These are phyloP conservation scores for Fagopyrum homotropicum DNA, from an alignment of 148 eudicot genomes.

Conservation along the genomic window DNA sequence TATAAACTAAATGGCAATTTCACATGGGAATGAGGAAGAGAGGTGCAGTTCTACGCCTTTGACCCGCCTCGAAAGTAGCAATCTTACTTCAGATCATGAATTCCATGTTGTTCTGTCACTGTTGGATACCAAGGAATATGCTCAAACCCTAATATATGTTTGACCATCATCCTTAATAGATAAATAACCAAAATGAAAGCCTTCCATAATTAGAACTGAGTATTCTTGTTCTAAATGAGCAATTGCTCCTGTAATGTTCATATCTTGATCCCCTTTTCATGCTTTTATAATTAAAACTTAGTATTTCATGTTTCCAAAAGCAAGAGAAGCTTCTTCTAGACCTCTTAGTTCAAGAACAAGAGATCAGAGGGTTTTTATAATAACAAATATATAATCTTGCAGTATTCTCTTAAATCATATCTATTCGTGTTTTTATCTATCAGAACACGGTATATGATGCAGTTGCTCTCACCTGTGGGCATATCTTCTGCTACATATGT, in stretches of 20 bases:
- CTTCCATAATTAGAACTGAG: neutral
- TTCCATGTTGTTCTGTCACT: neutral
- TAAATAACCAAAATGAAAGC: neutral
- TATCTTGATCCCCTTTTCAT: neutral
- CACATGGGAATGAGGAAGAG: neutral
- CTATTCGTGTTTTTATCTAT: neutral
- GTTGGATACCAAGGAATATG: conserved; percentile 5
- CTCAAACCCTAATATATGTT: neutral
- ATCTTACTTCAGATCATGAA: conserved; percentile 1
- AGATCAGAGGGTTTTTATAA: neutral
- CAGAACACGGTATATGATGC: conserved; percentile 92
- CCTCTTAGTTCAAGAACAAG: neutral
- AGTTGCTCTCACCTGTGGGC: conserved; percentile 78
- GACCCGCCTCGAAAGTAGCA: conserved; percentile 3
- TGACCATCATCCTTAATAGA: conserved; percentile 3
- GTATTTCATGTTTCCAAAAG: neutral
- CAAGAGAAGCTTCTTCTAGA: neutral
- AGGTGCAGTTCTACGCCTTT: neutral
- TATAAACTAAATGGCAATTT: neutral
- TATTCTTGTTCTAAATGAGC: neutral
- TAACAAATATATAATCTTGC: neutral
- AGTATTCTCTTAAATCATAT: neutral
- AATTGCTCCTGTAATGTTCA: neutral
- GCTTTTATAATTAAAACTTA: neutral
- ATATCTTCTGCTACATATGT: conserved; percentile 80